These are phyloP conservation scores for Talaromyces sp. DNA, from an alignment of 2,329 filamentous ascomycete species.

Conservation along the genomic window DNA sequence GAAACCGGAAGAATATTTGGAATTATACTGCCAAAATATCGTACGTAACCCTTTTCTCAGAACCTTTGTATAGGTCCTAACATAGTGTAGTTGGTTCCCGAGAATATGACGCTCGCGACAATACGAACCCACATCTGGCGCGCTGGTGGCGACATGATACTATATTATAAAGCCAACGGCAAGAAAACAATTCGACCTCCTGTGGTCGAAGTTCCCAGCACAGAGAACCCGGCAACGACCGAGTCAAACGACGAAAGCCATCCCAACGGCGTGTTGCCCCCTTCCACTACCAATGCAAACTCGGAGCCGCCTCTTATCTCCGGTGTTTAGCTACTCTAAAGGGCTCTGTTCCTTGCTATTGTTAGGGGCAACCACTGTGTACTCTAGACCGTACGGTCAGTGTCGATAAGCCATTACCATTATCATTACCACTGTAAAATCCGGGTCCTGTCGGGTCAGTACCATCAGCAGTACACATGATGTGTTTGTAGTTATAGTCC, in stretches of 20 bases:
- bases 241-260: not conserved
- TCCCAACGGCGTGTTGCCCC: not conserved
- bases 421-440: not conserved
- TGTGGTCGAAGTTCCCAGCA: not conserved
- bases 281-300: slow-evolving; percentile 1
- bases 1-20: slow-evolving; percentile 85
- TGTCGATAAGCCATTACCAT: not conserved
- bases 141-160: slow-evolving; percentile 82
- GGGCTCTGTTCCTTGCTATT: not conserved
- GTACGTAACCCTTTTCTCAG: slow-evolving; percentile 44
- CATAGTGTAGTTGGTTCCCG: slow-evolving; percentile 49
- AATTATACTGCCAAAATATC: slow-evolving; percentile 90
- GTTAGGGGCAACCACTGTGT: not conserved
- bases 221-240: not conserved
- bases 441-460: not conserved
- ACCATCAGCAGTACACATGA: not conserved
- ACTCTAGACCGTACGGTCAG: not conserved
- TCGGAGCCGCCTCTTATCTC: not conserved
- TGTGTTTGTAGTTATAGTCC: not conserved
- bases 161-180: slow-evolving; percentile 92
- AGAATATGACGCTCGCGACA: slow-evolving; percentile 88
- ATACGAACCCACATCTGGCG: slow-evolving; percentile 92
- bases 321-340: not conserved
- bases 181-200: slow-evolving; percentile 50
- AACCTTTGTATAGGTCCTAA: not conserved